Evolutionary conservation across 345 rosid species (phyloP).

Genomic region (Gynandropsis gynandra): DNA sequence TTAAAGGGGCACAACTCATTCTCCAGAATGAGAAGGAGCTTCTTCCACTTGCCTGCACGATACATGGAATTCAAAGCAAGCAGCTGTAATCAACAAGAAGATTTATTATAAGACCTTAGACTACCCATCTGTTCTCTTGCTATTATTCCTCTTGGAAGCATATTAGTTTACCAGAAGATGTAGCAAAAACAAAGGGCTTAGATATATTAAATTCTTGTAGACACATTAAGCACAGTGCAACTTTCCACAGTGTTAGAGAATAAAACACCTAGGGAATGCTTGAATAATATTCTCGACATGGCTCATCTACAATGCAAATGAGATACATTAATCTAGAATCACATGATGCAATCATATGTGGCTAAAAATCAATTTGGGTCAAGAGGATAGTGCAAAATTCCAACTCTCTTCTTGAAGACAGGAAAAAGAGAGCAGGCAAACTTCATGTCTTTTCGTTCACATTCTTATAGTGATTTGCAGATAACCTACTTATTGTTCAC

Average conservation of each 20-base stretch:
- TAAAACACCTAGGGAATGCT: conserved; percentile 32
- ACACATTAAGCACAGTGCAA: conserved; percentile 36
- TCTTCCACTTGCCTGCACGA: conserved; percentile 20
- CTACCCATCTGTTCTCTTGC: conserved; percentile 30
- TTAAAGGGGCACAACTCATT: conserved; percentile 25
- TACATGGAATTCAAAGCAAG: conserved; percentile 16
- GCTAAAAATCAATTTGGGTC: conserved; percentile 4
- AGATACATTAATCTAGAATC: too few species aligned
- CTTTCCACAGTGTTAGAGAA: conserved; percentile 40
- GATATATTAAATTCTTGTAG: conserved; percentile 55
- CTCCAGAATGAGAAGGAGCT: conserved; percentile 26
- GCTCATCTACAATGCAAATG: conserved; percentile 4
- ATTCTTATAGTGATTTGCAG: conserved; percentile 26
- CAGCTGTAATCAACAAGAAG: conserved; percentile 24
- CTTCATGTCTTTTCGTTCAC: conserved; percentile 17
- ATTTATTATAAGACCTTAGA: conserved; percentile 27
- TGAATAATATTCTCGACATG: conserved; percentile 10
- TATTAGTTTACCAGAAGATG: conserved; percentile 35
- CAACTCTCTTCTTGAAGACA: conserved; percentile 5
- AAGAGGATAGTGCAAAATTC: conserved; percentile 8
- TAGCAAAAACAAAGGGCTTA: conserved; percentile 31
- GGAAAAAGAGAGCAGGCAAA: conserved; percentile 1
- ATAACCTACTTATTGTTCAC: conserved; percentile 11
- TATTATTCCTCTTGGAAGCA: conserved; percentile 35
- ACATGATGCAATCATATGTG: conserved; percentile 1